Evolutionary conservation across 2,329 filamentous ascomycete species (phyloP).

Genomic region (Thielaviopsis ethacetica): DNA sequence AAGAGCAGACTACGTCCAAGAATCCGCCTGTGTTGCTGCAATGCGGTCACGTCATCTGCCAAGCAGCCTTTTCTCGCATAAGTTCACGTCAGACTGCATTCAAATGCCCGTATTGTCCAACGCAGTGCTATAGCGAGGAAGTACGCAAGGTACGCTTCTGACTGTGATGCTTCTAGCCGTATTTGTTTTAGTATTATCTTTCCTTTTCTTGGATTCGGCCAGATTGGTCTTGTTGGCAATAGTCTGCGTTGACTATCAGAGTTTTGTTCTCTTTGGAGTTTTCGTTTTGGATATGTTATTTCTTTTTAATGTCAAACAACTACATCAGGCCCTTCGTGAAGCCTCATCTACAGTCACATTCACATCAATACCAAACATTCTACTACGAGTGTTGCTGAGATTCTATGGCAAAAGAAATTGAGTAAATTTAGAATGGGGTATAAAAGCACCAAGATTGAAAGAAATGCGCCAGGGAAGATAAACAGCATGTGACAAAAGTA

Average conservation of each 20-base stretch:
- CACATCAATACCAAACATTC: not conserved
- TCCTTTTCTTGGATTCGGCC: not conserved
- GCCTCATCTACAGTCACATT: not conserved
- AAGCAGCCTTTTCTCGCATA: conserved; percentile 64
- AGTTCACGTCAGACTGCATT: conserved; percentile 58
- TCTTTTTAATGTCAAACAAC: not conserved
- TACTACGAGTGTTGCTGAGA: not conserved
- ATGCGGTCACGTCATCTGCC: conserved; percentile 85
- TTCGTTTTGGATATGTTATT: not conserved
- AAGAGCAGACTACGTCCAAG: conserved; percentile 81
- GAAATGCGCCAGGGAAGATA: not conserved
- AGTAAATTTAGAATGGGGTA: not conserved
- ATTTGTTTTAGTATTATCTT: not conserved
- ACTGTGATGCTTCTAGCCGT: not conserved
- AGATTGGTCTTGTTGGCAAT: not conserved
- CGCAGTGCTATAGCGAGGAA: conserved; percentile 62
- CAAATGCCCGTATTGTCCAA: conserved; percentile 94
- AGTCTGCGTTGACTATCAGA: not conserved
- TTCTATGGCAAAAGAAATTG: not conserved
- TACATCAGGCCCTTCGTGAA: not conserved
- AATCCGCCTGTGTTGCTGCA: conserved; percentile 97
- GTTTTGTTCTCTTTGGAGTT: not conserved
- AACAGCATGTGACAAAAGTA: not conserved
- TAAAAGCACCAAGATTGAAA: not conserved
- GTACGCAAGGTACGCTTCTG: conserved; percentile 56